These are phyloP conservation scores for Fusarium nurragi DNA, from an alignment of 2,329 filamentous ascomycete genomes.

Conservation along the genomic window DNA sequence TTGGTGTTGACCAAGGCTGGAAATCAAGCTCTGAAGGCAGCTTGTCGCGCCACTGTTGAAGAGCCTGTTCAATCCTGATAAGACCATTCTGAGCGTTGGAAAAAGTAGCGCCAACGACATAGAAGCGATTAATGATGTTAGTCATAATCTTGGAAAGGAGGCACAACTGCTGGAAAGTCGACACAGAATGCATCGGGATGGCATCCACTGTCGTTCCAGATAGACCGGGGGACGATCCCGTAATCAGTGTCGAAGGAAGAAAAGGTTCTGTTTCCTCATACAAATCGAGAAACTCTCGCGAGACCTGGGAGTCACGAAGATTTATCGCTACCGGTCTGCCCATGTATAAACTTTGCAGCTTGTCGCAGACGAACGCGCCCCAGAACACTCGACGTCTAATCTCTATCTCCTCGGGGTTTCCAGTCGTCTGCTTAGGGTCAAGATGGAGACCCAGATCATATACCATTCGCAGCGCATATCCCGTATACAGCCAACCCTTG, in stretches of 20 bases:
- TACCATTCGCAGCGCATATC: constrained; percentile 5
- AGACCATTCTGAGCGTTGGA: constrained; percentile 3
- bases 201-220: not conserved
- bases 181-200: constrained; percentile 8
- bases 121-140: constrained; percentile 11
- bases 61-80: constrained; percentile 2
- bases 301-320: not conserved
- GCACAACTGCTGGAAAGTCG: constrained; percentile 11
- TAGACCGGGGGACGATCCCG: rapidly evolving
- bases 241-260: not conserved
- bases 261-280: constrained; percentile 19
- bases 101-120: constrained; percentile 6
- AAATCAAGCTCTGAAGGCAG: not conserved
- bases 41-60: constrained; percentile 2
- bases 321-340: constrained; percentile 13
- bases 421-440: not conserved
- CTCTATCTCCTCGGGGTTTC: constrained; percentile 5
- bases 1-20: not conserved
- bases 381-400: constrained; percentile 7
- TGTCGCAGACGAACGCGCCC: constrained; percentile 56
- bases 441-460: constrained; percentile 13
- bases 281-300: constrained; percentile 4
- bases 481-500: constrained; percentile 13
- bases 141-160: constrained; percentile 19
- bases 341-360: constrained; percentile 5